phyloP scores from a whole-genome alignment of 805 yeast genomes.

The Isabelozyma gotoi region DNA sequence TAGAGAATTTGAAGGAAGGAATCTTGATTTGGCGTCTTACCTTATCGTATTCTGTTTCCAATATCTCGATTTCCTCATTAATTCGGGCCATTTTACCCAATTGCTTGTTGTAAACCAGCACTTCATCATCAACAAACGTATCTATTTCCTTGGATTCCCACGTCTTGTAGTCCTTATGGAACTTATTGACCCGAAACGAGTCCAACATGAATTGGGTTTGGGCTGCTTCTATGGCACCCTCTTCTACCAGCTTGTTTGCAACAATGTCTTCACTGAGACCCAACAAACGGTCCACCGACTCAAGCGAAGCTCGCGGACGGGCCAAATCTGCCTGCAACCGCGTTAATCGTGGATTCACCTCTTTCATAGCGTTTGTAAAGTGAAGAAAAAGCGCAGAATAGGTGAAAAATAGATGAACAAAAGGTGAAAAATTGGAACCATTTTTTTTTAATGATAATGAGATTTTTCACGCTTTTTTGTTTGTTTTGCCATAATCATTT shows the following conservation, averaged over 20 bases:
- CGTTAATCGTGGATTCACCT: neutral
- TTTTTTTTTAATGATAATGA: no score
- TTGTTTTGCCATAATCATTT: no score
- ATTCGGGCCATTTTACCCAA: conserved; percentile 28
- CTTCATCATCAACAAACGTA: conserved; percentile 20
- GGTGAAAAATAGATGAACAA: no score
- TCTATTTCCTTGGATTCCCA: conserved; percentile 21
- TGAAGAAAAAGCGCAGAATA: neutral
- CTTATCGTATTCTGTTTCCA: conserved; percentile 22
- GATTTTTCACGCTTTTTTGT: no score
- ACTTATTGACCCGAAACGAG: conserved; percentile 31
- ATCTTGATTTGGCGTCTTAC: conserved; percentile 19
- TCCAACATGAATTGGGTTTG: conserved; percentile 27
- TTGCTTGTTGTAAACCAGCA: conserved; percentile 28
- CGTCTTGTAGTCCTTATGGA: conserved; percentile 27
- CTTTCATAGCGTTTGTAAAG: neutral
- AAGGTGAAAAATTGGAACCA: no score
- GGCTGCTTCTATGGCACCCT: conserved; percentile 6
- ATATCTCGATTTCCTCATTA: conserved; percentile 20
- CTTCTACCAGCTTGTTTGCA: neutral
- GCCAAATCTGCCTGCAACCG: neutral
- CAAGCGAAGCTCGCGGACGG: neutral
- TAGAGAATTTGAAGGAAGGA: conserved; percentile 28
- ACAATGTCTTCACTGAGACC: neutral
- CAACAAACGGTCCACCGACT: neutral